Percentiles rank a stretch among this genome's conserved stretches.
phyloP scores from a whole-genome alignment of 2,329 filamentous ascomycete genomes.

The Venturia pyrina region DNA sequence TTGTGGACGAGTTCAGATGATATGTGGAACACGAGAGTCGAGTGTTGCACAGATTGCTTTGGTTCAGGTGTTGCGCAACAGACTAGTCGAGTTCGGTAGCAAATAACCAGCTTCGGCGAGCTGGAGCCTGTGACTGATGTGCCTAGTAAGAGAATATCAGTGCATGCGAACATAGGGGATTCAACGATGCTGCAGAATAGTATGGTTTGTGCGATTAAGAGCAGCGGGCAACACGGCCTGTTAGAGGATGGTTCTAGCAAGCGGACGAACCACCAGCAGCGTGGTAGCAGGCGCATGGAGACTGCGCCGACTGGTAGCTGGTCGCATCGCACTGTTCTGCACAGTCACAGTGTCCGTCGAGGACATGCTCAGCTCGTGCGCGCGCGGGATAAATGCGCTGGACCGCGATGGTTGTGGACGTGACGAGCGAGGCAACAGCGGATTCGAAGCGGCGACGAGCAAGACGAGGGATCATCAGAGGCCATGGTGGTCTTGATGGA shows the following conservation, averaged over 20 bases:
- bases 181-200: not conserved
- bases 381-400: not conserved
- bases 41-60: slow-evolving; percentile 8
- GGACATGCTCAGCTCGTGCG: not conserved
- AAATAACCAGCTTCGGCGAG: not conserved
- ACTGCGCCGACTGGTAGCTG: not conserved
- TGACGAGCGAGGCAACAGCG: not conserved
- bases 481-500: not conserved
- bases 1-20: slow-evolving; percentile 5
- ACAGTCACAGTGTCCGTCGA: not conserved
- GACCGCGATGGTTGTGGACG: not conserved
- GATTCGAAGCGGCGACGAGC: not conserved
- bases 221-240: not conserved
- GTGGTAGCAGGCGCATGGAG: slow-evolving; percentile 4
- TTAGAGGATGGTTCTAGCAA: not conserved
- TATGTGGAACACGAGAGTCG: not conserved
- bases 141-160: not conserved
- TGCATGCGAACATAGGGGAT: not conserved
- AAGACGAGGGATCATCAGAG: not conserved
- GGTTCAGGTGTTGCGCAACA: slow-evolving; percentile 5
- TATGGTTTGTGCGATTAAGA: not conserved
- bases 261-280: not conserved
- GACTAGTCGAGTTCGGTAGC: not conserved
- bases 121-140: slow-evolving; percentile 6
- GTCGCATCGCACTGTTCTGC: slow-evolving; percentile 5